Evolutionary conservation across 2,329 filamentous ascomycete genomes (phyloP), one percentile per base, ranked within the genome.

Genomic region (Ophiostoma ips): DNA sequence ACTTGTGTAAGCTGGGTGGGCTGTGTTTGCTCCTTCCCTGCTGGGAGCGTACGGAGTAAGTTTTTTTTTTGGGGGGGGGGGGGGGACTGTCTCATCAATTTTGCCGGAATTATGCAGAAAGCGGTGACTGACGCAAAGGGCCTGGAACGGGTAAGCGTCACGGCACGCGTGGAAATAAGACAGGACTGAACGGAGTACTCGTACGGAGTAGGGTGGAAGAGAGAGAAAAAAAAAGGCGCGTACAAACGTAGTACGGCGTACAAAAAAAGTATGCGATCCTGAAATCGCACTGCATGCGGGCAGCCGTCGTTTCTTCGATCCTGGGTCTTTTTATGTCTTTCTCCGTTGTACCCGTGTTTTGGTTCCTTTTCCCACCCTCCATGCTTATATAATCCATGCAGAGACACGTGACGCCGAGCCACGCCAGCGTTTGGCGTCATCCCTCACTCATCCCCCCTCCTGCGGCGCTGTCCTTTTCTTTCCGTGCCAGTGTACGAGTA

Each of bases 81-180:
- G n/a, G n/a, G n/a, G n/a, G 40, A 18, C 50, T 41, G 47, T 50
- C 49, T 51, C n/a, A n/a, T n/a, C n/a, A 16, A 38, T 49, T 52
- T 49, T 52, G 50, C 50, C 50, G 41, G 46, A 41, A 46, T 16
- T 38, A 52, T 45, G 30, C 15, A 36, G 46, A 41, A 34, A 33
- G 50, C 46, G 50, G 46, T 49, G 35, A 49, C 46, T 16, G 12
- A 36, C 37, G 50, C 40, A 30, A 13, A 21, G 41, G 36, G 44
- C 46, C 46, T 34, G 46, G 46, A 51, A 48, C 30, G 50, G 50
- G 21, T 31, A 48, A 48, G 46, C 50, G 50, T 40, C 38, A 40
- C 41, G 44, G 40, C 35, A 37, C 40, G 24, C 24, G 40, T 28
- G 24, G 31, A 34, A 34, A 12, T 10, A 12, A 34, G 31, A 34